These are phyloP conservation scores for Botrytis cinerea DNA, from an alignment of 2,329 filamentous ascomycete species.

Conservation along the genomic window DNA sequence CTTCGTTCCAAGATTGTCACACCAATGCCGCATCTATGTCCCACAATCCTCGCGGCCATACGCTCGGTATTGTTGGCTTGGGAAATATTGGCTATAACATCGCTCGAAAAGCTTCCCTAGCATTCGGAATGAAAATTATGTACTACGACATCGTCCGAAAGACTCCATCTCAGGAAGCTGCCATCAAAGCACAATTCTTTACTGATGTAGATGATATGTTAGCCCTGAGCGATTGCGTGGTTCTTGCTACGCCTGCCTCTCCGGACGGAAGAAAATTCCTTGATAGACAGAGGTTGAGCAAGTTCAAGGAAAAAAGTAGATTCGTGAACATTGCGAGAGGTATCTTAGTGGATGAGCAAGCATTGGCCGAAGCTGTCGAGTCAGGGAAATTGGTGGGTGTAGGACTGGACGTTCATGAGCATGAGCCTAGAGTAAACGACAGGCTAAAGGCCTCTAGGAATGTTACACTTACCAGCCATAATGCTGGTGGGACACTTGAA, in stretches of 20 bases:
- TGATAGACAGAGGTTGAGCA: constrained; percentile 48
- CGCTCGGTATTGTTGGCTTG: constrained; percentile 68
- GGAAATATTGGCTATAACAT: constrained; percentile 66
- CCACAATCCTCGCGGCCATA: constrained; percentile 62
- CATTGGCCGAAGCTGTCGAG: constrained; percentile 60
- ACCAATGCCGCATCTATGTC: constrained; percentile 58
- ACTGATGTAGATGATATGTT: constrained; percentile 54
- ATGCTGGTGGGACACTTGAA: constrained; percentile 66
- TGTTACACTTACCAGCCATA: constrained; percentile 64
- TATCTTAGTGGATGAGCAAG: constrained; percentile 64
- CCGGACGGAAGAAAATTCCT: constrained; percentile 53
- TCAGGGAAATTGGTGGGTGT: constrained; percentile 51
- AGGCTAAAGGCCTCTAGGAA: constrained; percentile 37
- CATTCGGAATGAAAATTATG: constrained; percentile 67
- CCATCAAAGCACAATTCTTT: constrained; percentile 56
- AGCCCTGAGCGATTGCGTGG: constrained; percentile 56
- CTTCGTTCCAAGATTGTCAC: constrained; percentile 59
- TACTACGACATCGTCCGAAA: constrained; percentile 62
- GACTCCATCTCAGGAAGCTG: constrained; percentile 35
- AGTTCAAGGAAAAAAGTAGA: constrained; percentile 56
- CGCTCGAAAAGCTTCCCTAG: constrained; percentile 56
- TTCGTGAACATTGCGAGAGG: constrained; percentile 69
- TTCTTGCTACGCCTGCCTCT: constrained; percentile 60
- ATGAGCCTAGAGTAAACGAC: constrained; percentile 52
- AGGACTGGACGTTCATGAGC: constrained; percentile 64